Base-by-base conservation (phyloP, 2,329 filamentous ascomycete species). In the Epichloe gansuensis region DNA sequence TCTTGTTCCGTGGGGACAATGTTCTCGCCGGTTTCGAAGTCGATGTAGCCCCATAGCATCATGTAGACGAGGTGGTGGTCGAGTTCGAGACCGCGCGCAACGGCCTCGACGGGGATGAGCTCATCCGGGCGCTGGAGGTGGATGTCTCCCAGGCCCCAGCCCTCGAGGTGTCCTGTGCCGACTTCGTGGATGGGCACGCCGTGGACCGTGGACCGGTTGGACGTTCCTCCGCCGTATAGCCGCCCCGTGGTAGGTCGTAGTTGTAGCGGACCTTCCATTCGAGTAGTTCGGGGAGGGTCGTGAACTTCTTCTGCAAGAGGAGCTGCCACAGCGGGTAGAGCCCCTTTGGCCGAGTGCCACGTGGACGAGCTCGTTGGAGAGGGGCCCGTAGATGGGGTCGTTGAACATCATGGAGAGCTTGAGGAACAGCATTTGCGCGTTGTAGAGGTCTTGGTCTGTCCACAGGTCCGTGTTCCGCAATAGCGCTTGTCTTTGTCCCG, bases 391-490 rank as follows among this genome's bases (percentile, higher is more conserved):
- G 25, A 80, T 63, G 0, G 86, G 84, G 57, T 87, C 76, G 53
- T 77, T 80, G 65, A 88, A 82, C 51, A 75, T 73, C 77, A 90
- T 81, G 61, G 81, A 75, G 15, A 93, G 75, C 68, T 91, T 91
- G 56, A 87, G 62, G 57, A 88, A 71, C 69, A 91, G 83, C 54
- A 83, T 66, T 45, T 82, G 78, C 3, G 78, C 73, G 49, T 78
- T 73, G 61, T 80, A 77, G 9, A 93, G 65, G 61, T 88, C 81
- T 4, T 63, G 55, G 53, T 84, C 70, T 9, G 74, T 69, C 75
- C 85, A 85, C 47, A 83, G 71, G 0, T 61, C 58, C 9, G 51
- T 50, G 63, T 80, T 80, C 34, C 70, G 71, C 5, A 88, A 64
- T 5, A 84, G 69, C 2, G 69, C 70, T 5, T 74, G 66, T 1